phyloP scores from a whole-genome alignment of 805 yeast genomes.

The Ogataea paradorogensis region DNA sequence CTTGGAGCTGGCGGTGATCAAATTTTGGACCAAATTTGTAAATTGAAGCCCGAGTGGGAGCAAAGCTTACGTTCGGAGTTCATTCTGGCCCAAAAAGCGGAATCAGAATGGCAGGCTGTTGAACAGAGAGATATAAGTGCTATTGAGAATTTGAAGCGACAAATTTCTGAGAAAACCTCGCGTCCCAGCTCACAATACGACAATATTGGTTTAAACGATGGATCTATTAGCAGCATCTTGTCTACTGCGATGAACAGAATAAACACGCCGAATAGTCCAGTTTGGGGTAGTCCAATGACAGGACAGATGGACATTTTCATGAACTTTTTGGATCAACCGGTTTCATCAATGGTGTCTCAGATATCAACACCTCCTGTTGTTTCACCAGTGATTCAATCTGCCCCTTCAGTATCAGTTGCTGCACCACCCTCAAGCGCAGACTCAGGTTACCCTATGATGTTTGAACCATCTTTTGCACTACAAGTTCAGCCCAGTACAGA shows the following conservation, averaged over 20 bases:
- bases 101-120: constrained; percentile 39
- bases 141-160: constrained; percentile 26
- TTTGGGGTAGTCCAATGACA: constrained; percentile 16
- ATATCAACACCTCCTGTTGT: neutral
- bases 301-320: constrained; percentile 5
- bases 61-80: constrained; percentile 30
- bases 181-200: constrained; percentile 16
- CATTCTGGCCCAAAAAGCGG: constrained; percentile 33
- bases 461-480: constrained; percentile 15
- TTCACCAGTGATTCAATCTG: constrained; percentile 5
- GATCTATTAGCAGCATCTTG: constrained; percentile 20
- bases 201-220: constrained; percentile 19
- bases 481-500: constrained; percentile 5
- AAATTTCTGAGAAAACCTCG: constrained; percentile 18
- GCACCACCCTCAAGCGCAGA: constrained; percentile 1
- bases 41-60: constrained; percentile 33
- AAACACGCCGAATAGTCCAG: constrained; percentile 20
- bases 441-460: constrained; percentile 8
- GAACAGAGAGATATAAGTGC: constrained; percentile 37
- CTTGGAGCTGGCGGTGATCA: constrained; percentile 28
- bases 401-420: neutral
- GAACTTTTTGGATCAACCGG: neutral
- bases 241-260: constrained; percentile 25
- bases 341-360: neutral
- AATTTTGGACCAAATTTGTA: constrained; percentile 21